Evolutionary conservation across 169 alveolate species (phyloP).

Genomic region (Babesia sp.): DNA sequence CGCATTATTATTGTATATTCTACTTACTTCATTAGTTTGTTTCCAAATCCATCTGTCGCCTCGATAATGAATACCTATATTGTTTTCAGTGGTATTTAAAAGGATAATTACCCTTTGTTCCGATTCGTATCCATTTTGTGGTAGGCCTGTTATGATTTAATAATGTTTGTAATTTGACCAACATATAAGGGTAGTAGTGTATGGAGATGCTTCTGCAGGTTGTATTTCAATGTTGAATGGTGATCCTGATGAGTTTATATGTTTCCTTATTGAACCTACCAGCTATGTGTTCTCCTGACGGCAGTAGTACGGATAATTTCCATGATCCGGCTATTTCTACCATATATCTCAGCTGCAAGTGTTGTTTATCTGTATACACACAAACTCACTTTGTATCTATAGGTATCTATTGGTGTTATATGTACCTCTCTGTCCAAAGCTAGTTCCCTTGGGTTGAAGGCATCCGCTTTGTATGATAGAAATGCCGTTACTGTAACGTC

Average conservation of each 20-base stretch:
- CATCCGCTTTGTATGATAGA: conserved; percentile 4
- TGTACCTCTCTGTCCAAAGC: conserved; percentile 17
- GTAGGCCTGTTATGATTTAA: conserved; percentile 9
- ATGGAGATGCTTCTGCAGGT: conserved; percentile 48
- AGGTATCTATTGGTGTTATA: neutral
- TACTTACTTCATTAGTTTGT: conserved; percentile 24
- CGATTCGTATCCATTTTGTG: conserved; percentile 43
- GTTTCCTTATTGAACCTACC: conserved; percentile 9
- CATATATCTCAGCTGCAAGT: conserved; percentile 35
- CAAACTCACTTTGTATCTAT: conserved; percentile 14
- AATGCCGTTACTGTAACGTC: conserved; percentile 3
- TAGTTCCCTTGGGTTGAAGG: neutral
- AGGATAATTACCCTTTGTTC: conserved; percentile 27
- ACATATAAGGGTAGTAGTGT: conserved; percentile 26
- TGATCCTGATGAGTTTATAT: conserved; percentile 34
- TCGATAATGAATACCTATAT: conserved; percentile 44
- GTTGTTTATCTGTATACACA: neutral
- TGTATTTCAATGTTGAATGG: conserved; percentile 50
- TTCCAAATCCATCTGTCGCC: conserved; percentile 31
- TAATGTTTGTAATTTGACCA: neutral
- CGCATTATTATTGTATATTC: neutral
- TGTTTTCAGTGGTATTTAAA: neutral
- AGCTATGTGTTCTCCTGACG: conserved; percentile 29
- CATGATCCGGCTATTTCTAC: conserved; percentile 47
- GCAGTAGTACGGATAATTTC: conserved; percentile 18